Percentiles rank a stretch among this genome's conserved stretches.
Conservation (phyloP, 768 basidiomycete genomes). For the Mrakia hoshinonis region DNA sequence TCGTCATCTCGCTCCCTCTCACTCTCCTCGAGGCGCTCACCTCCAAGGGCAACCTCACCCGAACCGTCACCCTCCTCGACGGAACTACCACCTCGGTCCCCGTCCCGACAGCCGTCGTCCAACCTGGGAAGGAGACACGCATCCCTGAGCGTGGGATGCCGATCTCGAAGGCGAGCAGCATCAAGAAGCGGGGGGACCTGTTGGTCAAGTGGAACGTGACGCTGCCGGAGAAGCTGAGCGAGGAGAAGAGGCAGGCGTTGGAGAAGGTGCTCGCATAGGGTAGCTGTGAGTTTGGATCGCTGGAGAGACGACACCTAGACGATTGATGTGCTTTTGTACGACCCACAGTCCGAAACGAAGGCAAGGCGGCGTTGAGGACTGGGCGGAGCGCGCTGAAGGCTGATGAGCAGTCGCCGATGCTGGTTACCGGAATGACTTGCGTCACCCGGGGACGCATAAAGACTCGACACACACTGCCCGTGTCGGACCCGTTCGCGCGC, state of each 20-base stretch:
- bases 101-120: constrained; percentile 48
- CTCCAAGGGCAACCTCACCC: constrained; percentile 45
- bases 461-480: too few species aligned
- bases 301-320: not conserved
- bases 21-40: constrained; percentile 76
- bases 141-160: constrained; percentile 73
- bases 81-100: constrained; percentile 65
- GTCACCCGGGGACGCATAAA: too few species aligned
- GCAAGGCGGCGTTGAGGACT: too few species aligned
- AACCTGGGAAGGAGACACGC: constrained; percentile 55
- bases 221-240: constrained; percentile 69
- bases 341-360: too few species aligned
- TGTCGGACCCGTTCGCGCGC: too few species aligned
- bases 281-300: not conserved
- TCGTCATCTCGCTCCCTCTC: constrained; percentile 54
- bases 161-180: constrained; percentile 64
- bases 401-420: too few species aligned
- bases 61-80: constrained; percentile 62
- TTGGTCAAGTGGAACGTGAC: constrained; percentile 67
- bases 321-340: not conserved
- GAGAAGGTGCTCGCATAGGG: constrained; percentile 49
- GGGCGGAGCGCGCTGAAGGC: too few species aligned
- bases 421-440: too few species aligned
- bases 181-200: constrained; percentile 71
- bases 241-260: constrained; percentile 70